Evolutionary conservation across 2,329 filamentous ascomycete genomes (phyloP).

Genomic region (Monosporascus cannonballus): DNA sequence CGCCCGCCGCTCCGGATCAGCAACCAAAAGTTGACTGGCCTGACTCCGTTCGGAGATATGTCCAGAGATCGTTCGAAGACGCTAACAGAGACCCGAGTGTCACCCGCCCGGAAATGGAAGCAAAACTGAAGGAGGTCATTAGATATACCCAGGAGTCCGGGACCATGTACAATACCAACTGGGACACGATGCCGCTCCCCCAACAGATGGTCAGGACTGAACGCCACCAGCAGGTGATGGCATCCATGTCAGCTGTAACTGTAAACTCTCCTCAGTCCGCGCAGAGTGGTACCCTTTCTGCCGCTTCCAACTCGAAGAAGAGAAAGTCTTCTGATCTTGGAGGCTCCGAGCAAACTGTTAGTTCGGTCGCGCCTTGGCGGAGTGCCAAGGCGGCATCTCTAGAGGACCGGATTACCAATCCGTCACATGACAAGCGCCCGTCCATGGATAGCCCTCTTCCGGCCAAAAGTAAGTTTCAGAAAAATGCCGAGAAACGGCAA

Average conservation of each 20-base stretch:
- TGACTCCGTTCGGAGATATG: slow-evolving; percentile 76
- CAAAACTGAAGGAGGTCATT: slow-evolving; percentile 80
- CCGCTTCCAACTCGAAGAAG: slow-evolving; percentile 56
- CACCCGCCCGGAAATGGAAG: slow-evolving; percentile 66
- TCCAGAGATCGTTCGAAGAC: slow-evolving; percentile 79
- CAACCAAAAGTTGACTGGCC: slow-evolving; percentile 71
- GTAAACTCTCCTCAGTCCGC: neutral
- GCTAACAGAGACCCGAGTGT: slow-evolving; percentile 62
- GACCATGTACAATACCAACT: slow-evolving; percentile 69
- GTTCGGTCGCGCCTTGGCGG: slow-evolving; percentile 67
- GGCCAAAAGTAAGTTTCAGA: slow-evolving; percentile 79
- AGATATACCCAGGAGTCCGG: slow-evolving; percentile 71
- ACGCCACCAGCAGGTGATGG: slow-evolving; percentile 45
- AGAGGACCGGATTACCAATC: slow-evolving; percentile 70
- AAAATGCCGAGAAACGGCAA: slow-evolving; percentile 79
- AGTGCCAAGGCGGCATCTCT: slow-evolving; percentile 55
- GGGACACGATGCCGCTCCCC: slow-evolving; percentile 76
- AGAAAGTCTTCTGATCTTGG: slow-evolving; percentile 69
- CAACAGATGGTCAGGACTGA: slow-evolving; percentile 76
- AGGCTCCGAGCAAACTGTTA: slow-evolving; percentile 41
- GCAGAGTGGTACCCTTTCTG: slow-evolving; percentile 5
- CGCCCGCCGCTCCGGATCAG: slow-evolving; percentile 27
- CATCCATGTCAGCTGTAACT: slow-evolving; percentile 10
- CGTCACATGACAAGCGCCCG: slow-evolving; percentile 41
- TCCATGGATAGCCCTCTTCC: slow-evolving; percentile 35